Conservation (phyloP, 2,329 filamentous ascomycete species). For the Fusarium sp. region DNA sequence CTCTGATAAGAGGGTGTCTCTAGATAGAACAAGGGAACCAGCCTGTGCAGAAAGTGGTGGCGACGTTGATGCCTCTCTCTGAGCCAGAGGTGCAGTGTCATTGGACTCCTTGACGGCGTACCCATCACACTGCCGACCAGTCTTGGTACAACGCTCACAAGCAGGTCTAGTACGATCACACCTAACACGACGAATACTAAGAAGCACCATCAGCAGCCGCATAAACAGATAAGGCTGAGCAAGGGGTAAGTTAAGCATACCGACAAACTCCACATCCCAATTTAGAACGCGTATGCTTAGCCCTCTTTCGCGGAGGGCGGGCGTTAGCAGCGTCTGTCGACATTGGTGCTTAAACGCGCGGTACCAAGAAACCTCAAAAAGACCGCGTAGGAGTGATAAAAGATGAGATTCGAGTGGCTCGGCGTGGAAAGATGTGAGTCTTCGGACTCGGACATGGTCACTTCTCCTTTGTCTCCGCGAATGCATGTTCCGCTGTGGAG, state of each 20-base stretch:
- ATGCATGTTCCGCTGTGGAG: slow-evolving; percentile 6
- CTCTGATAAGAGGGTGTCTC: neutral
- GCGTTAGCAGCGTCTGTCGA: neutral
- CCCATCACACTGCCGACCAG: neutral
- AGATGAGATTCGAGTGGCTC: neutral
- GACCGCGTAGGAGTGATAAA: neutral
- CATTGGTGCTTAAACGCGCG: slow-evolving; percentile 6
- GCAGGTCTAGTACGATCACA: slow-evolving; percentile 24
- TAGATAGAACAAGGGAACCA: neutral
- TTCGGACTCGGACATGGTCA: neutral
- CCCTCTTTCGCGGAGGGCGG: slow-evolving; percentile 24
- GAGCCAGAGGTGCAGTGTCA: neutral
- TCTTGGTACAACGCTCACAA: neutral
- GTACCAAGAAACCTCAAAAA: neutral
- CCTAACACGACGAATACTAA: slow-evolving; percentile 30
- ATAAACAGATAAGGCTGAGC: neutral
- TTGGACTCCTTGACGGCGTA: neutral
- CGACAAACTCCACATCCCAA: slow-evolving; percentile 35
- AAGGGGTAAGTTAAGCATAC: slow-evolving; percentile 9
- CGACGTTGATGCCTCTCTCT: neutral
- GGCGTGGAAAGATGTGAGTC: neutral
- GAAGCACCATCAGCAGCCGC: neutral
- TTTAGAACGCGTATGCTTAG: slow-evolving; percentile 32
- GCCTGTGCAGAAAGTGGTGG: neutral
- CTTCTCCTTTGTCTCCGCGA: neutral